phyloP scores from a whole-genome alignment of 192 early-diverging fungal species.

The Backusella psychrophila region DNA sequence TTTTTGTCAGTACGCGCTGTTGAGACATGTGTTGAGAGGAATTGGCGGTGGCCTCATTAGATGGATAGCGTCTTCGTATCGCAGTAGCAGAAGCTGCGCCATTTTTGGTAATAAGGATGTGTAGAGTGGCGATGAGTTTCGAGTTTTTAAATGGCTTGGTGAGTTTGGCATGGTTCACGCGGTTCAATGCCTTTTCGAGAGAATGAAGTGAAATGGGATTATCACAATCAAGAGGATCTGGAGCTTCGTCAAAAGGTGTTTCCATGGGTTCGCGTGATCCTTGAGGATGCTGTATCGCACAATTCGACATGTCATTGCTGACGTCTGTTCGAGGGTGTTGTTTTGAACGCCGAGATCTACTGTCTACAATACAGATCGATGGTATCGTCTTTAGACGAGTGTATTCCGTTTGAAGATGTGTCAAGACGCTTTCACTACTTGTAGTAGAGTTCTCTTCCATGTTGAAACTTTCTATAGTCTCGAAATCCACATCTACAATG shows the following conservation, averaged over 20 bases:
- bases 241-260: not conserved
- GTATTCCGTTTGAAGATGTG: not conserved
- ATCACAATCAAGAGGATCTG: not conserved
- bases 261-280: not conserved
- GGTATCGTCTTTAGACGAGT: not conserved
- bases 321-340: not conserved
- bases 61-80: not conserved
- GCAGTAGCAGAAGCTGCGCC: not conserved
- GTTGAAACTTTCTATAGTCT: not conserved
- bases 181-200: not conserved
- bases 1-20: not conserved
- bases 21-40: not conserved
- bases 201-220: not conserved
- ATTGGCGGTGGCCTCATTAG: not conserved
- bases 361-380: slow-evolving; percentile 5
- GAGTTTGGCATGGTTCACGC: not conserved
- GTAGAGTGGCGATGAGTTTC: slow-evolving; percentile 5
- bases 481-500: slow-evolving; percentile 19
- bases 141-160: slow-evolving; percentile 28
- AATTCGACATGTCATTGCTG: not conserved
- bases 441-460: too few relatives aligned
- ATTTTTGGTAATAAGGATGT: not conserved
- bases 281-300: not conserved
- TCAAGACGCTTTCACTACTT: not conserved
- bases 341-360: not conserved